Base-by-base conservation (phyloP, 257 asterid species). In the Hygrophila difformis region DNA sequence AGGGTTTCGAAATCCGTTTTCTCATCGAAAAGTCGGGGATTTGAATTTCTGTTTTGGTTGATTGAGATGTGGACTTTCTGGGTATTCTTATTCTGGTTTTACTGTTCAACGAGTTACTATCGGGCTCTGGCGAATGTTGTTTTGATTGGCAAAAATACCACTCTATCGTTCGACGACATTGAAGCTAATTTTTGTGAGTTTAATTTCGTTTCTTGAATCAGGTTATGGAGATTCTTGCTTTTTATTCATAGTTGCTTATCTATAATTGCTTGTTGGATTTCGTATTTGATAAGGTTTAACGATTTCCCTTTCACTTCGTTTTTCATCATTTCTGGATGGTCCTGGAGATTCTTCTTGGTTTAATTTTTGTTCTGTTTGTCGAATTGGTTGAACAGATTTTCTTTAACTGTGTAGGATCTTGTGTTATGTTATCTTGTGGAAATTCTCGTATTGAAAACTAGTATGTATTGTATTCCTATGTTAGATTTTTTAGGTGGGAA, bases 161-260 rank as follows among this genome's bases (percentile, higher is more conserved):
- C 92, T 40, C 19, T 66, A 7, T 73, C 87, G 12, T 81, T 80
- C 28, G 73, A 66, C 19, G 93, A 78, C 56, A 68, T 68, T 53
- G 93, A 87, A 72, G 92, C 96, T 63, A 76, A 72, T 62, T 85
- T 85, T 64, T 81, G 96, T 85, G 64, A 76, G 92, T 59, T 16
- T 21, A 51, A 14, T 24, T 9, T 12, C 35, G 12, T 20, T 14
- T 53, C 48, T 9, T 35, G 24, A 8, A 6, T 6, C 14, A 19
- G 26, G n/a, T 9, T 62, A 19, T 18, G 19, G 22, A 34, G 19
- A 31, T n/a, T 26, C 4, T 26, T 10, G 12, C 8, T 10, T 33
- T 33, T 33, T 5, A 12, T 5, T 33, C 37, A 33, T 9, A 12
- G 12, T 33, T 2, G 12, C 3, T 9, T 33, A 10, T 33, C 12